A percentile compares a stretch with the other conserved stretches of the same genome.
Conservation (phyloP, 192 early-diverging fungal species). For the Thoreauomyces humboldtii region DNA sequence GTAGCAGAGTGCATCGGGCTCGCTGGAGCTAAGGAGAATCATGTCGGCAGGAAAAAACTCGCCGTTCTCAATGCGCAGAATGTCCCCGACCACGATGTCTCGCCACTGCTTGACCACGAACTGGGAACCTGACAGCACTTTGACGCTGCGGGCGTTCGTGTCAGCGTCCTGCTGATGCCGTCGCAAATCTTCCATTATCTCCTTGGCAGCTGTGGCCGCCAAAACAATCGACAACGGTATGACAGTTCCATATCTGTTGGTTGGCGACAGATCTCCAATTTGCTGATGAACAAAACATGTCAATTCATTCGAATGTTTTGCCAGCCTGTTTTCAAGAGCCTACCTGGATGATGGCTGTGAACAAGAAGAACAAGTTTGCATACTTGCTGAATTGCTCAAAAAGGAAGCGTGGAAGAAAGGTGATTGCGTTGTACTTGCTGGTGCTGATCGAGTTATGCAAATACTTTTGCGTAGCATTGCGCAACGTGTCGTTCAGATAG, state of each 20-base stretch:
- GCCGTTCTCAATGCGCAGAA: constrained; percentile 82
- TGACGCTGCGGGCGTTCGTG: constrained; percentile 42
- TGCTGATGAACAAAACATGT: constrained; percentile 64
- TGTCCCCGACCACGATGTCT: constrained; percentile 86
- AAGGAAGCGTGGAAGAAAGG: constrained; percentile 93
- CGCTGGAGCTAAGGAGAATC: constrained; percentile 82
- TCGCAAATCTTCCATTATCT: constrained; percentile 82
- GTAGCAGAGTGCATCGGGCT: constrained; percentile 95
- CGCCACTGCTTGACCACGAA: constrained; percentile 82
- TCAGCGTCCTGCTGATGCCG: constrained; percentile 46
- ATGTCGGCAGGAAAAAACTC: constrained; percentile 92
- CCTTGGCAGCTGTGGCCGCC: constrained; percentile 87
- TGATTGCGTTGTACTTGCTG: constrained; percentile 91
- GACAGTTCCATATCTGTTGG: constrained; percentile 83
- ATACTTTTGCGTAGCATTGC: constrained; percentile 78
- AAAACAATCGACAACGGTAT: constrained; percentile 82
- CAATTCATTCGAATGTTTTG: not conserved
- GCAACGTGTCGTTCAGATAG: constrained; percentile 79
- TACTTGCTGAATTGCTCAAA: constrained; percentile 98
- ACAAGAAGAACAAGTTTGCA: constrained; percentile 98
- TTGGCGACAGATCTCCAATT: constrained; percentile 92
- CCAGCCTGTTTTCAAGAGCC: not conserved
- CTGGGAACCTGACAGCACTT: constrained; percentile 38
- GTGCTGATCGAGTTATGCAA: constrained; percentile 93
- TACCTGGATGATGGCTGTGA: constrained; percentile 93